These are phyloP conservation scores for Cutaneotrichosporon sp. DNA, from an alignment of 1,284 basidiomycete genomes.

Conservation along the genomic window DNA sequence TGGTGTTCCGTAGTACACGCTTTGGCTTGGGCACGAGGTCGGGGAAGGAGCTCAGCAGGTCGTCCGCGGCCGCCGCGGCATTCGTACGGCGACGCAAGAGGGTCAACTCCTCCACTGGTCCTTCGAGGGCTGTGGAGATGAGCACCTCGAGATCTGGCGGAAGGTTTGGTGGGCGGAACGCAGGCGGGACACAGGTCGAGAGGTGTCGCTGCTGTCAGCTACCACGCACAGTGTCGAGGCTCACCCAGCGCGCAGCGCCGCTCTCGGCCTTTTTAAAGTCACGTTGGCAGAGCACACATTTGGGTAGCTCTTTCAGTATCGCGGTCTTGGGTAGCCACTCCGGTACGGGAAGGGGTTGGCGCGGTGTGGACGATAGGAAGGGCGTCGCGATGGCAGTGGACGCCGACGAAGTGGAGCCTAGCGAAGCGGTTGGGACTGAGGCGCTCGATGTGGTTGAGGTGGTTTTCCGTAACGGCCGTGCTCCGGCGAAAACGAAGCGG, in stretches of 20 bases:
- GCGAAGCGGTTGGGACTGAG: constrained; percentile 56
- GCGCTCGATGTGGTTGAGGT: constrained; percentile 56
- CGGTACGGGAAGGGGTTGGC: constrained; percentile 27
- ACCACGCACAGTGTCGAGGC: neutral
- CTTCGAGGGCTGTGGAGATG: constrained; percentile 32
- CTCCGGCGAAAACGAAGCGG: constrained; percentile 22
- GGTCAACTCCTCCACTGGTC: constrained; percentile 12
- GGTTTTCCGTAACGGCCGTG: neutral
- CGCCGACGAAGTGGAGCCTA: constrained; percentile 22
- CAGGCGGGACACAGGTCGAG: constrained; percentile 42
- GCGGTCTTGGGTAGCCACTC: constrained; percentile 40
- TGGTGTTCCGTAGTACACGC: constrained; percentile 26
- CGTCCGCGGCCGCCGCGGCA: constrained; percentile 11
- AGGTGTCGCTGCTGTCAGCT: constrained; percentile 38
- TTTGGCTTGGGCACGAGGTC: neutral
- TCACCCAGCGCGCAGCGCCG: constrained; percentile 44
- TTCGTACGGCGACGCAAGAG: constrained; percentile 18
- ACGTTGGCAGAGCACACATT: constrained; percentile 39
- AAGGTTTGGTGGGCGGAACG: constrained; percentile 42
- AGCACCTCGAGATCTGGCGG: constrained; percentile 41
- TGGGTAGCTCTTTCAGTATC: constrained; percentile 27
- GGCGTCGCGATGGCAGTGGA: constrained; percentile 8
- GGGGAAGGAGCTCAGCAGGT: neutral
- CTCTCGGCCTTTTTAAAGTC: constrained; percentile 38
- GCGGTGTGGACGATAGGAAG: neutral